Percentiles rank a stretch among this genome's conserved stretches.
phyloP scores from a whole-genome alignment of 1,284 basidiomycete genomes.

The Ganoderma boninense region DNA sequence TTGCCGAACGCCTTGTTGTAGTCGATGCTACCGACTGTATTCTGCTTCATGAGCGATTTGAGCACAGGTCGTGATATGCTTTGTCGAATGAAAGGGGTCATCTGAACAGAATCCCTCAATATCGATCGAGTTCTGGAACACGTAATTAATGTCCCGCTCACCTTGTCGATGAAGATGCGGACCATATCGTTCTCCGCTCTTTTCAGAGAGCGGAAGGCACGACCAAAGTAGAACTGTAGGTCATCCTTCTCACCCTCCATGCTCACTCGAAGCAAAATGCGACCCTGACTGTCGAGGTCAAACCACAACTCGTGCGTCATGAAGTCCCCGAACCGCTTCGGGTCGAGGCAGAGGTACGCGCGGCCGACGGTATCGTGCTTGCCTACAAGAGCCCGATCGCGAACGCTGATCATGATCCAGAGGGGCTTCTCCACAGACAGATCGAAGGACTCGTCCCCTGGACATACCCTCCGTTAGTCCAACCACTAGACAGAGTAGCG shows the following conservation, averaged over 20 bases:
- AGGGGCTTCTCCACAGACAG: slow-evolving; percentile 88
- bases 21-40: slow-evolving; percentile 68
- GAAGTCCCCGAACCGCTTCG: slow-evolving; percentile 88
- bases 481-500: slow-evolving; percentile 1
- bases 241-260: slow-evolving; percentile 99
- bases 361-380: slow-evolving; percentile 94
- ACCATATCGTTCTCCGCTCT: slow-evolving; percentile 97
- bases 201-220: slow-evolving; percentile 95
- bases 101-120: slow-evolving; percentile 60
- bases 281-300: slow-evolving; percentile 89
- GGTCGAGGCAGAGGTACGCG: slow-evolving; percentile 93
- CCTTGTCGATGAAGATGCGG: slow-evolving; percentile 97
- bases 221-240: slow-evolving; percentile 96
- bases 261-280: slow-evolving; percentile 88
- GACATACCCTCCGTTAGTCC: slow-evolving; percentile 7
- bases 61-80: slow-evolving; percentile 85
- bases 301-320: slow-evolving; percentile 93
- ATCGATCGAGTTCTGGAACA: not conserved
- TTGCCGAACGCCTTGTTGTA: slow-evolving; percentile 87
- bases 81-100: slow-evolving; percentile 94
- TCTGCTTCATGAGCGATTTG: slow-evolving; percentile 77
- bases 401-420: slow-evolving; percentile 97
- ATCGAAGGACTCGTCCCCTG: slow-evolving; percentile 98
- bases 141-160: slow-evolving; percentile 43
- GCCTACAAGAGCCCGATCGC: slow-evolving; percentile 88